Evolutionary conservation across 192 early-diverging fungal species (phyloP), one percentile per base, ranked within the genome.

Genomic region (Geranomyces michiganensis): DNA sequence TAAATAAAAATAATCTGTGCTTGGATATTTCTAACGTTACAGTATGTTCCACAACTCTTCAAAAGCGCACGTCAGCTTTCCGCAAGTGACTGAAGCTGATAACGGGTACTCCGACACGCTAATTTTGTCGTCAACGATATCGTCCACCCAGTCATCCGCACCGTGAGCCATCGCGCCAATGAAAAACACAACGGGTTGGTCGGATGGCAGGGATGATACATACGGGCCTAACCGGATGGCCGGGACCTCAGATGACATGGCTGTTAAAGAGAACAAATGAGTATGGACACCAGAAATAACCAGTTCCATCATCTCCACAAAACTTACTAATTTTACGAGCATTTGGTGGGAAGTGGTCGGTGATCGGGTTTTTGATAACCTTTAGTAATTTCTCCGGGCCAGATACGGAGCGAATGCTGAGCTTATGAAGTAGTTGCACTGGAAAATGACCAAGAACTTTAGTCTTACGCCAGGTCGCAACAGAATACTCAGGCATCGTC

Each of bases 81-180:
- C 92, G 72, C 95, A 97, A 0, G 97, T 95, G n/a, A 97, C 95
- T 1, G 93, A 92, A 17, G 97, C 97, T 36, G 93, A 95, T 46
- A 99, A 82, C 7, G 96, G 92, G 79, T 97, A 99, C 77, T 98
- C 94, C 1, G 93, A 95, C 32, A 99, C 90, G 48, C 94, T 92
- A 65, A 99, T 94, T 84, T 98, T 99, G 70, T 96, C 94, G 78
- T 99, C 96, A 27, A 97, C 91, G 76, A 95, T 93, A 22, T 88
- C 82, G 73, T 98, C 96, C 9, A 94, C 96, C 88, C 95, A 98
- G 79, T 94, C 85, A 72, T 99, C 97, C 47, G 83, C 81, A 33
- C 97, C 97, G 73, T 96, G 97, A 26, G 97, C 93, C 90, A 99
- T 91, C 6, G 97, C 94, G 32, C 97, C 96, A 61, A 99, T 91